These are phyloP conservation scores for Lactarius hengduanensis DNA, from an alignment of 768 basidiomycete genomes.

Conservation along the genomic window DNA sequence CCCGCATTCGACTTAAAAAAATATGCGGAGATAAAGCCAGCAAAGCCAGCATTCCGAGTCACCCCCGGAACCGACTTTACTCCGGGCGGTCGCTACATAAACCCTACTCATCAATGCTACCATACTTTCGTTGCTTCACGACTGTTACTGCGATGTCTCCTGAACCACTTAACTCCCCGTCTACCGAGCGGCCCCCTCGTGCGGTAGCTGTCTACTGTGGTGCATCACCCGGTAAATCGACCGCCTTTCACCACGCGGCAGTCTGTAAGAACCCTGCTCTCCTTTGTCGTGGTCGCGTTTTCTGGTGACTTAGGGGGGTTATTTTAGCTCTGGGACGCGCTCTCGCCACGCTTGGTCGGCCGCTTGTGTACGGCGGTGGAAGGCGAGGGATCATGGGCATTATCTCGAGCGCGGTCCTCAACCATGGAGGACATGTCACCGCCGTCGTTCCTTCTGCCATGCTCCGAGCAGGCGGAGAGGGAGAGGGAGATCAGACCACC, in stretches of 20 bases:
- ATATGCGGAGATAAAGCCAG: neutral
- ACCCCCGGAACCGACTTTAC: neutral
- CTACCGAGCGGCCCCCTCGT: neutral
- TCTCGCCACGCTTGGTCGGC: conserved; percentile 55
- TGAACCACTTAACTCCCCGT: neutral
- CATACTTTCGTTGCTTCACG: neutral
- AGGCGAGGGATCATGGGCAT: conserved; percentile 82
- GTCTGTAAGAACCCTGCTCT: conserved; percentile 48
- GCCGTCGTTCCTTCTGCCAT: conserved; percentile 83
- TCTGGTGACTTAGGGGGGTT: neutral
- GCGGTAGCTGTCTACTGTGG: conserved; percentile 85
- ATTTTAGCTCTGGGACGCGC: conserved; percentile 68
- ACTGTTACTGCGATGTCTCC: neutral
- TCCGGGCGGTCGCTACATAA: neutral
- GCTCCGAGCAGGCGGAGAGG: conserved; percentile 63
- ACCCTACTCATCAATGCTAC: neutral
- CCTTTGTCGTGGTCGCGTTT: neutral
- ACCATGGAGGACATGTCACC: conserved; percentile 67
- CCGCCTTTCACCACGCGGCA: conserved; percentile 67
- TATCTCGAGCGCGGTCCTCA: conserved; percentile 63
- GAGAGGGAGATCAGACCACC: conserved; percentile 54
- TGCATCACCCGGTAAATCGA: conserved; percentile 62
- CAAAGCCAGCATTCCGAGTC: too few species aligned
- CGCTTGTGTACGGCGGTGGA: conserved; percentile 88
- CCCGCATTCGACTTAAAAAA: too few species aligned